phyloP scores from a whole-genome alignment of 2,329 filamentous ascomycete genomes.

The Clathrospora elynae region DNA sequence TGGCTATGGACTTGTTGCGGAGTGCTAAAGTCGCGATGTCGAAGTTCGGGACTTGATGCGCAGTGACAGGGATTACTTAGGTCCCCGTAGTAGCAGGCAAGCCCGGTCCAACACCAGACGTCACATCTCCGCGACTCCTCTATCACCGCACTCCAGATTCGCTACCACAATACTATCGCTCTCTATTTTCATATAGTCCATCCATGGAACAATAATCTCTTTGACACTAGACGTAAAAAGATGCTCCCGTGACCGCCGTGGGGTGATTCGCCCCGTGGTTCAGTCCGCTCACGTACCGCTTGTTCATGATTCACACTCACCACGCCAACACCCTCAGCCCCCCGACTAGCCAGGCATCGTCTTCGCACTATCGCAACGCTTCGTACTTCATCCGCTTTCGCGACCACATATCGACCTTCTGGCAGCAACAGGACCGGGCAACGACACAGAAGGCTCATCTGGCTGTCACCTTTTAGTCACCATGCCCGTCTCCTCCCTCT shows the following conservation, averaged over 20 bases:
- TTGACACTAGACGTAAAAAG: conserved; percentile 1
- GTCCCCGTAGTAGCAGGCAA: conserved; percentile 1
- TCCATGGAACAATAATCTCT: neutral
- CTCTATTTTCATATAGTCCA: neutral
- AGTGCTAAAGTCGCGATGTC: conserved; percentile 10
- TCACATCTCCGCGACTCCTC: conserved; percentile 12
- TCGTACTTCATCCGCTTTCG: neutral
- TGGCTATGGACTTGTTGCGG: neutral
- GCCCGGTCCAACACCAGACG: conserved; percentile 12
- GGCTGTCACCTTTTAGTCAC: conserved; percentile 1
- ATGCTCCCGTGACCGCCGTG: conserved; percentile 12
- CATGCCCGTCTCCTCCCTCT: conserved; percentile 48
- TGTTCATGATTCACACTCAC: conserved; percentile 12
- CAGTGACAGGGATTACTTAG: too few relatives aligned
- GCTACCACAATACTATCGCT: neutral
- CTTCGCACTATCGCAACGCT: neutral
- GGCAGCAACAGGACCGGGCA: too few relatives aligned
- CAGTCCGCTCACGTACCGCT: conserved; percentile 5
- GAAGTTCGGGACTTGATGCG: conserved; percentile 5
- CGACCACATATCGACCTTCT: neutral
- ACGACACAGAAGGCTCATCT: too few relatives aligned
- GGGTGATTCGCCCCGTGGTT: conserved; percentile 11
- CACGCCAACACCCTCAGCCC: conserved; percentile 1
- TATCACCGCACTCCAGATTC: conserved; percentile 4
- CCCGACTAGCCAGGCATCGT: too few relatives aligned